Base-by-base conservation (phyloP, 257 asterid genomes). In the Coffea canephora region DNA sequence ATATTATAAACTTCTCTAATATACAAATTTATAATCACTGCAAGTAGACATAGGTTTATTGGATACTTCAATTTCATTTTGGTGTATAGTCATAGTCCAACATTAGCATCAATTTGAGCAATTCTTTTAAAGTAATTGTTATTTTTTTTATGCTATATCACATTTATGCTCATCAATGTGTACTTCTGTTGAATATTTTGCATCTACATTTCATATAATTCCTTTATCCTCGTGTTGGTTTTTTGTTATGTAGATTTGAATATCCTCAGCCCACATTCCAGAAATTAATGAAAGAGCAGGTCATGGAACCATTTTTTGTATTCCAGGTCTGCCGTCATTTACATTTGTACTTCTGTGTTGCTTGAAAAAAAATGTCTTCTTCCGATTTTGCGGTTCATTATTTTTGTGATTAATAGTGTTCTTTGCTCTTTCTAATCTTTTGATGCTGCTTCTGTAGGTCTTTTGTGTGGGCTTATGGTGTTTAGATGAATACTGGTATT, bases 391-490 rank as follows among this genome's bases (percentile, higher is more conserved):
- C 8, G 71, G 50, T 48, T 39, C 48, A 39, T 18, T 66, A 74
- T 64, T 23, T 62, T 43, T 70, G 6, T 76, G 27, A 62, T 21
- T 72, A 49, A 49, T 49, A 49, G 13, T 8, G 34, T 84, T 46
- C 67, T 27, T 76, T 78, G 52, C 66, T n/a, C 57, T 55, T 74
- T 82, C 66, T 61, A 74, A 67, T 72, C 68, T 57, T 72, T 52
- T 83, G 50, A 79, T 75, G 72, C 68, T 83, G 77, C 83, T 71
- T 74, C 80, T 84, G 80, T 80, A 95, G 99, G 99, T 95, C 75
- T 95, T 95, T 83, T 95, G 99, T 83, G 99, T 95, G 85, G 97
- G 98, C 77, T 85, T 95, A 34, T 96, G 99, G 98, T 96, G 98
- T 88, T 89, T 96, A 89, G 99, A 96, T 83, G 98, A 92, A 80